Evolutionary conservation across 2,329 filamentous ascomycete genomes (phyloP).

Genomic region (Phaeosphaeria sp.): DNA sequence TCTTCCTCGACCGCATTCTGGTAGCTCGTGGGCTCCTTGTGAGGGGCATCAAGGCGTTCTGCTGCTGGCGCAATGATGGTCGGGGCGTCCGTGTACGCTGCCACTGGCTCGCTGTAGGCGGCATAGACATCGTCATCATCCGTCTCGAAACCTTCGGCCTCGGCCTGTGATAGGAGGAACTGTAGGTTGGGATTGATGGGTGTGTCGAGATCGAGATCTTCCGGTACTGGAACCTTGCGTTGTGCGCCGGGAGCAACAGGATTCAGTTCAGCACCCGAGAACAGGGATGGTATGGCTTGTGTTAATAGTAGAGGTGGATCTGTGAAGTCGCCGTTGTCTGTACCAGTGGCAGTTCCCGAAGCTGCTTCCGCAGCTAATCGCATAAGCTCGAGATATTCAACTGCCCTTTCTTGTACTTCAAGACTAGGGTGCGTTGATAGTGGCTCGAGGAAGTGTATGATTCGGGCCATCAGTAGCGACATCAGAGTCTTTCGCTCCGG

Average conservation of each 20-base stretch:
- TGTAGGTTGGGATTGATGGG: conserved; percentile 80
- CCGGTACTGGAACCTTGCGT: conserved; percentile 80
- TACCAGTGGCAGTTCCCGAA: conserved; percentile 65
- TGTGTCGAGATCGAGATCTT: conserved; percentile 77
- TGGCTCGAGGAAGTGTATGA: conserved; percentile 81
- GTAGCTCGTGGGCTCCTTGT: conserved; percentile 50
- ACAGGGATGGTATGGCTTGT: conserved; percentile 87
- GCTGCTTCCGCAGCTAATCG: conserved; percentile 85
- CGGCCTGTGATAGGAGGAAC: conserved; percentile 65
- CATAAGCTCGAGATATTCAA: conserved; percentile 89
- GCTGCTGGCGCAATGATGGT: conserved; percentile 45
- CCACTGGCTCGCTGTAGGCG: conserved; percentile 54
- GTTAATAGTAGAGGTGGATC: conserved; percentile 85
- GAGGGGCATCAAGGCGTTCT: conserved; percentile 51
- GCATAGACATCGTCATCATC: conserved; percentile 54
- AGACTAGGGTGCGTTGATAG: conserved; percentile 82
- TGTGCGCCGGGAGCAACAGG: conserved; percentile 86
- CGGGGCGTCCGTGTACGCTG: conserved; percentile 25
- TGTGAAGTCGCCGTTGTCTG: conserved; percentile 69
- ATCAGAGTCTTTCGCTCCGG: conserved; percentile 74
- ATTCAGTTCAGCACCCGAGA: conserved; percentile 86
- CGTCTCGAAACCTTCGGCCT: conserved; percentile 52
- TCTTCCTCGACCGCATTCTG: conserved; percentile 54
- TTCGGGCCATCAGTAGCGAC: conserved; percentile 78
- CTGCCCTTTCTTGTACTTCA: conserved; percentile 92